Percentiles rank a stretch among this genome's conserved stretches.
These are phyloP conservation scores for Bryoerythrophyllum caledonicum DNA, from an alignment of 225 moss, liverwort and hornwort species.

Conservation along the genomic window DNA sequence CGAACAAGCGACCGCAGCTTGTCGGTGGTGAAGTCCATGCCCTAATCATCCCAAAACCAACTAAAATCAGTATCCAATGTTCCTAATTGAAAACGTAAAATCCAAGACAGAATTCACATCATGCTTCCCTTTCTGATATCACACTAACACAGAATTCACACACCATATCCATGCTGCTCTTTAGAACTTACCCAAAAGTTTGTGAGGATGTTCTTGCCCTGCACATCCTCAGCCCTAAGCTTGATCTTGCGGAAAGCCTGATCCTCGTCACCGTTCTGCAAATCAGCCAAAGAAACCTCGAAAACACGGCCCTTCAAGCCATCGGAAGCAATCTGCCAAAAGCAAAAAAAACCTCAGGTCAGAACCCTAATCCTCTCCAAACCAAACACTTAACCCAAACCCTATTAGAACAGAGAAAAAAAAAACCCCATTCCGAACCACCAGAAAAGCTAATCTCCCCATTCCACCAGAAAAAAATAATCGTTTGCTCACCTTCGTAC, in stretches of 20 bases:
- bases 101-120: too few relatives aligned
- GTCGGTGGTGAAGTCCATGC: constrained; percentile 77
- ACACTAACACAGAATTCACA: background rate
- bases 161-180: background rate
- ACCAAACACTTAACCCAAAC: background rate
- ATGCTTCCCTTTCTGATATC: background rate
- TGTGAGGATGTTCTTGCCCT: constrained; percentile 67
- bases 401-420: too few relatives aligned
- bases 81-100: background rate
- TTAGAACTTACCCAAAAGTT: constrained; percentile 53
- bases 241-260: constrained; percentile 72
- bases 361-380: background rate
- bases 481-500: constrained; percentile 49
- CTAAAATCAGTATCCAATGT: background rate
- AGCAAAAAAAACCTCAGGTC: background rate
- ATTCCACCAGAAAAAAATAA: background rate
- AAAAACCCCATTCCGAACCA: background rate
- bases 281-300: constrained; percentile 66
- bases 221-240: constrained; percentile 67
- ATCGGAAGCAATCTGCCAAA: constrained; percentile 62
- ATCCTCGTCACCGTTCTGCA: constrained; percentile 67
- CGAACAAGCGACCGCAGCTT: constrained; percentile 69
- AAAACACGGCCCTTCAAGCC: constrained; percentile 71
- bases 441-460: background rate
- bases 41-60: constrained; percentile 25